phyloP scores from a whole-genome alignment of 2,329 filamentous ascomycete species.

The Monilinia vaccinii-corymbosi region DNA sequence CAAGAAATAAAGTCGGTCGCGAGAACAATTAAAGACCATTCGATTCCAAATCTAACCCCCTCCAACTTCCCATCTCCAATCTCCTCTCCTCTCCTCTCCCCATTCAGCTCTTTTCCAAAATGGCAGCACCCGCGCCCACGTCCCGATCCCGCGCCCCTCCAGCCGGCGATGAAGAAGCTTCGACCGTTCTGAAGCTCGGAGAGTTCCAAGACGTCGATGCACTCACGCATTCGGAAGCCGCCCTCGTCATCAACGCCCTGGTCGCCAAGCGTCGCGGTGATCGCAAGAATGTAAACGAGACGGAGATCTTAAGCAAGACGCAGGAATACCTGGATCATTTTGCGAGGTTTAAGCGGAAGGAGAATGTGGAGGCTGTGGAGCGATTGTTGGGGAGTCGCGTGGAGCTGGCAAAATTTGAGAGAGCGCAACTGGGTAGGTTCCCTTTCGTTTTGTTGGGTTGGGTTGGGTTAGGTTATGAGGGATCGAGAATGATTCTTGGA shows the following conservation, averaged over 20 bases:
- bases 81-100: background rate
- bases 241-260: slow-evolving; percentile 84
- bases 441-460: slow-evolving; percentile 7
- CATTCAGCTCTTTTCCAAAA: background rate
- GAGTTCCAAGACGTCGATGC: slow-evolving; percentile 91
- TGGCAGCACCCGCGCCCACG: slow-evolving; percentile 28
- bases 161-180: slow-evolving; percentile 80
- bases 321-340: slow-evolving; percentile 91
- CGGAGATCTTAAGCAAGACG: slow-evolving; percentile 78
- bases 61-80: background rate
- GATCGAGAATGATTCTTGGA: background rate
- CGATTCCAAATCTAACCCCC: background rate
- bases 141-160: slow-evolving; percentile 60
- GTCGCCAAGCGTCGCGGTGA: slow-evolving; percentile 71
- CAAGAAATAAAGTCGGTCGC: background rate
- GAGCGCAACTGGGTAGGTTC: slow-evolving; percentile 72
- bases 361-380: slow-evolving; percentile 91
- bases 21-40: background rate
- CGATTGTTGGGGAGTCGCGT: slow-evolving; percentile 70
- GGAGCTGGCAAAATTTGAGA: slow-evolving; percentile 83
- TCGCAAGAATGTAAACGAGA: slow-evolving; percentile 75
- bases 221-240: slow-evolving; percentile 83
- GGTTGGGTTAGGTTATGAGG: background rate
- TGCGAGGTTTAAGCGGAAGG: slow-evolving; percentile 88
- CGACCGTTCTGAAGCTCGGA: slow-evolving; percentile 72